Base-by-base conservation (phyloP, 257 asterid genomes). In the Voacanga thouarsii region DNA sequence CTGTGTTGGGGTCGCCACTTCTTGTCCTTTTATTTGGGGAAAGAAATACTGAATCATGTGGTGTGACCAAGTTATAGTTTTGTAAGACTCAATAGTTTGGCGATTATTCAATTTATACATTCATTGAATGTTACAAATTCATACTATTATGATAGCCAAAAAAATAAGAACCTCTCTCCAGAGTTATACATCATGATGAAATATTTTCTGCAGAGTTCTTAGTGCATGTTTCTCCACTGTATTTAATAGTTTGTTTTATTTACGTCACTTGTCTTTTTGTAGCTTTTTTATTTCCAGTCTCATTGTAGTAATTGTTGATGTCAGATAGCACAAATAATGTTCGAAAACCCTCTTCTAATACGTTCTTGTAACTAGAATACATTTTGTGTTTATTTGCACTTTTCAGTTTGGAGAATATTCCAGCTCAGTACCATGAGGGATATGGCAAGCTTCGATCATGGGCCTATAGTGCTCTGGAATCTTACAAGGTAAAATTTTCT, bases 401-500 rank as follows among this genome's bases (percentile, higher is more conserved):
- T 83, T 81, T 70, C 92, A 94, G 98, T 82, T 87, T 81, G 76
- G 97, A 85, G 76, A 83, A 84, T 24, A 84, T 79, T 80, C 98
- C 98, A 63, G 88, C 88, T 43, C 94, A 90, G 83, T 93, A 91
- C 88, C 97, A 89, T 12, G 98, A 93, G 71, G 97, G 92, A 44
- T 96, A 96, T 83, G 80, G 87, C 86, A 93, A 90, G 85, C 97
- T 96, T 75, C 93, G 99, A 47, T 86, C 97, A 18, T 96, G 99
- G 99, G 96, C 99, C 59, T 90, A 96, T 77, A 89, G 89, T 84
- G 93, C 99, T 6, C 86, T 96, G 83, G 99, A 96, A 79, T 91
- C 89, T 71, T 96, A 96, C 84, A 97, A 93, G 97, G 98, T 92
- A 66, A 37, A 1, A 10, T 67, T 66, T 67, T 67, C 50, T 19